Conservation (phyloP, 1,139 yeast genomes). For the Taphrina betulina region DNA sequence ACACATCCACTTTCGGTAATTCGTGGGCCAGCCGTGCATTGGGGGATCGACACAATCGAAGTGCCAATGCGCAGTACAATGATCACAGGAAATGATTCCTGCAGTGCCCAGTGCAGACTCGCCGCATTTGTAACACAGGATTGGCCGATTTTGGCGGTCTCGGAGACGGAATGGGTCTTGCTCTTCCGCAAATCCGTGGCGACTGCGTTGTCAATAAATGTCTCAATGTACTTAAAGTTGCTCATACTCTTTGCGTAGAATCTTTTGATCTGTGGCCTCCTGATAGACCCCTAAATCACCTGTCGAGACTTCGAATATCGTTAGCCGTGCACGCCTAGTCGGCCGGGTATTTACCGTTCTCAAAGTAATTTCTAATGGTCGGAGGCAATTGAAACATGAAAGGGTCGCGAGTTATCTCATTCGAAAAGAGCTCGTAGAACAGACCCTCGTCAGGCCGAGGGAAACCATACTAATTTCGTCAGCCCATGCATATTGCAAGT, state of each 20-base stretch:
- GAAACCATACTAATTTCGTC: constrained; percentile 14
- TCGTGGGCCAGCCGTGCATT: constrained; percentile 66
- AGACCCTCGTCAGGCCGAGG: constrained; percentile 43
- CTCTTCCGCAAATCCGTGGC: constrained; percentile 47
- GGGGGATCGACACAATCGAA: constrained; percentile 84
- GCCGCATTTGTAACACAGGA: constrained; percentile 75
- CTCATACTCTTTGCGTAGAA: constrained; percentile 41
- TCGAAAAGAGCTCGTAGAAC: constrained; percentile 65
- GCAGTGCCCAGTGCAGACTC: constrained; percentile 60
- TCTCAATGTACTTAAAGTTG: constrained; percentile 2
- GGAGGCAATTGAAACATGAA: constrained; percentile 70
- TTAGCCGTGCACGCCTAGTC: not conserved
- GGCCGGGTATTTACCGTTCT: constrained; percentile 52
- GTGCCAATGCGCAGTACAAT: constrained; percentile 87
- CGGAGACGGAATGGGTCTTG: constrained; percentile 65
- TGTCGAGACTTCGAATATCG: constrained; percentile 49
- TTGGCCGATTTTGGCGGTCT: constrained; percentile 63
- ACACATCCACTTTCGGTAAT: constrained; percentile 88
- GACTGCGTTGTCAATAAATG: constrained; percentile 44
- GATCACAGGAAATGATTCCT: constrained; percentile 73
- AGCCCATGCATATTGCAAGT: not conserved
- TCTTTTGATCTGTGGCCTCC: constrained; percentile 58
- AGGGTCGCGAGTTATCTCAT: constrained; percentile 63
- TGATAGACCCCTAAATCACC: constrained; percentile 71
- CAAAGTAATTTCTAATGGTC: constrained; percentile 67